Evolutionary conservation across 2,329 filamentous ascomycete species (phyloP).

Genomic region (Penicillium sp.): DNA sequence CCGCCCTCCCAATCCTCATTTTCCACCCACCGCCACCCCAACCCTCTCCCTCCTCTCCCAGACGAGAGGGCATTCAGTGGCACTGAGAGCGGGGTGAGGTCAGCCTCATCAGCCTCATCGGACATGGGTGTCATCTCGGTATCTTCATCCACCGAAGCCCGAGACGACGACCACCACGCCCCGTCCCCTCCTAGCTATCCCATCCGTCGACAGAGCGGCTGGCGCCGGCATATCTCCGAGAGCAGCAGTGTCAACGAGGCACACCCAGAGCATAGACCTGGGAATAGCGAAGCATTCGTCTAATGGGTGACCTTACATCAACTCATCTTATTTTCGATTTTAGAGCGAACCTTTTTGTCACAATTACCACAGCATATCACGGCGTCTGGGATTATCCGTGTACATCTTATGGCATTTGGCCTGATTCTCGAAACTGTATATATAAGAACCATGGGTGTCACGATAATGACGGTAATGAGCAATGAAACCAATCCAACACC

Average conservation of each 20-base stretch:
- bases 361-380: slow-evolving; percentile 1
- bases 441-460: slow-evolving; percentile 7
- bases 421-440: slow-evolving; percentile 5
- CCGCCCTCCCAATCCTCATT: slow-evolving; percentile 22
- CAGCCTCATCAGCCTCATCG: slow-evolving; percentile 17
- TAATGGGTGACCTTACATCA: neutral
- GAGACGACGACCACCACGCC: slow-evolving; percentile 5
- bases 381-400: neutral
- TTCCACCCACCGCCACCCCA: slow-evolving; percentile 26
- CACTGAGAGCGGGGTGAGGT: slow-evolving; percentile 9
- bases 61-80: slow-evolving; percentile 22
- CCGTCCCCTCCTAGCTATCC: slow-evolving; percentile 1
- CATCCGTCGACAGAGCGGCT: slow-evolving; percentile 25
- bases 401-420: neutral
- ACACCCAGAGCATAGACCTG: neutral
- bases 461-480: slow-evolving; percentile 21
- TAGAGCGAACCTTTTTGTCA: neutral
- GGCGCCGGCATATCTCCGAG: slow-evolving; percentile 27
- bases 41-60: slow-evolving; percentile 33
- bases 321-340: neutral
- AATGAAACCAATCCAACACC: slow-evolving; percentile 5
- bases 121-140: slow-evolving; percentile 26
- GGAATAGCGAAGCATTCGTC: slow-evolving; percentile 7
- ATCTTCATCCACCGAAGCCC: slow-evolving; percentile 14
- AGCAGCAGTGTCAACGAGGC: slow-evolving; percentile 9